Base-by-base conservation (phyloP, 2,329 filamentous ascomycete species). In the Chaetomiaceae sp. region DNA sequence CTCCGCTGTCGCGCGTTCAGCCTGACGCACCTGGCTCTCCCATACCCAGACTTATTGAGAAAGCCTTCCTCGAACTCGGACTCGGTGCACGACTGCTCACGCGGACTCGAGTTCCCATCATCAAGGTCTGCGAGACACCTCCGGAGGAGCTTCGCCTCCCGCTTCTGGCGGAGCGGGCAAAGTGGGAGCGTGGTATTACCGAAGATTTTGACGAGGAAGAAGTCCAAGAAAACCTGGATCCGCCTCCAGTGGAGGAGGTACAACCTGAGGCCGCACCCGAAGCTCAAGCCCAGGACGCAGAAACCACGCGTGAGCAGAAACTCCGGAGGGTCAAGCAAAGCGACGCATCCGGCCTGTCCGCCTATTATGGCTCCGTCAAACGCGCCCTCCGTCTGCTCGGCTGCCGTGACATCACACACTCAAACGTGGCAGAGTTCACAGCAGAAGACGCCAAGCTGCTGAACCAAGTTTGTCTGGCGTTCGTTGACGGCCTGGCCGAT, bases 121-220 rank as follows among this genome's bases (percentile, higher is more conserved):
- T 95, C 62, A 93, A 94, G 61, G 74, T 95, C 14, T 95, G 88
- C 58, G 76, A 91, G 61, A 76, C 69, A 34, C 88, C 88, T 2
- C 73, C 77, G 0, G 65, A 74, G 2, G 70, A 75, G 47, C 71
- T 94, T 1, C 75, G 75, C 12, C 61, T 68, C 9, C 79, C 78
- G 46, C 72, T 94, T 5, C 59, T 77, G 4, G 74, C 80, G 27
- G 83, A 85, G 57, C 77, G 86, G 6, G 65, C 71, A 35, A 87
- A 82, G 58, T 91, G 86, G 85, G 86, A 91, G 53, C 74, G 66
- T 36, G 79, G 71, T 36, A 70, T 67, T 40, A 68, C 63, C 3
- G 62, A 64, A 3, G 67, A 68, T 15, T 65, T 62, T 19, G 22
- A 33, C 14, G 56, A 56, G 1, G 54, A 53, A 3, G 56, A 58